Evolutionary conservation across 2,329 filamentous ascomycete species (phyloP).

Genomic region (Emericellopsis atlantica): DNA sequence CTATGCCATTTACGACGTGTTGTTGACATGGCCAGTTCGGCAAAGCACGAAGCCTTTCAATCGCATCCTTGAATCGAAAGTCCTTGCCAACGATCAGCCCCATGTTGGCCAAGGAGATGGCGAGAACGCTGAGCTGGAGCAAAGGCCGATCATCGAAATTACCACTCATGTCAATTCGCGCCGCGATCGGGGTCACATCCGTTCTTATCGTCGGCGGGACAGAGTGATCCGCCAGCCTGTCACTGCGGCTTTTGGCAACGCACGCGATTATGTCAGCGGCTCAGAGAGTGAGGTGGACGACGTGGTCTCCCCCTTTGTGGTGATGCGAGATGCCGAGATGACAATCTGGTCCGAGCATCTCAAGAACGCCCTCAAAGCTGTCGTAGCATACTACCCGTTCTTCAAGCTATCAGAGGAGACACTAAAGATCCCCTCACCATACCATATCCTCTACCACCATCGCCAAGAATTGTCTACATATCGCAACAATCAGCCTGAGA

Average conservation of each 20-base stretch:
- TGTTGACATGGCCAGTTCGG: slow-evolving; percentile 15
- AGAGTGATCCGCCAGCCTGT: slow-evolving; percentile 14
- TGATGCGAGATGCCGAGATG: slow-evolving; percentile 17
- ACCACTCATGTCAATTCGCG: slow-evolving; percentile 21
- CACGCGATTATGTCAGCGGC: not conserved
- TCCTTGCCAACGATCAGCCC: slow-evolving; percentile 2
- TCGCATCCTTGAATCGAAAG: slow-evolving; percentile 10
- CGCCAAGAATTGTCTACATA: slow-evolving; percentile 26
- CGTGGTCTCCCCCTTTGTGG: not conserved
- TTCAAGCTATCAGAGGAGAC: slow-evolving; percentile 20
- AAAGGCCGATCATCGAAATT: slow-evolving; percentile 27
- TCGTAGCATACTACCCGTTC: slow-evolving; percentile 32
- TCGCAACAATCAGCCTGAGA: slow-evolving; percentile 24
- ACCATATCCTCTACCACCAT: slow-evolving; percentile 33
- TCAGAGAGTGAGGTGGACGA: not conserved
- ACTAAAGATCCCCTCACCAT: slow-evolving; percentile 30
- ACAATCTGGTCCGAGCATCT: slow-evolving; percentile 30
- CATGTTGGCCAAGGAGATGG: slow-evolving; percentile 4
- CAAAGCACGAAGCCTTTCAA: slow-evolving; percentile 25
- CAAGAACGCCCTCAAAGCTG: slow-evolving; percentile 31
- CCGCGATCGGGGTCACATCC: slow-evolving; percentile 2
- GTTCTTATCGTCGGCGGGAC: slow-evolving; percentile 3
- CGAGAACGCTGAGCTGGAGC: slow-evolving; percentile 4
- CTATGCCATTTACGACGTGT: not conserved
- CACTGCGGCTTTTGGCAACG: slow-evolving; percentile 12